These are phyloP conservation scores for Trichoderma hamatum DNA, from an alignment of 2,329 filamentous ascomycete species.

Conservation along the genomic window DNA sequence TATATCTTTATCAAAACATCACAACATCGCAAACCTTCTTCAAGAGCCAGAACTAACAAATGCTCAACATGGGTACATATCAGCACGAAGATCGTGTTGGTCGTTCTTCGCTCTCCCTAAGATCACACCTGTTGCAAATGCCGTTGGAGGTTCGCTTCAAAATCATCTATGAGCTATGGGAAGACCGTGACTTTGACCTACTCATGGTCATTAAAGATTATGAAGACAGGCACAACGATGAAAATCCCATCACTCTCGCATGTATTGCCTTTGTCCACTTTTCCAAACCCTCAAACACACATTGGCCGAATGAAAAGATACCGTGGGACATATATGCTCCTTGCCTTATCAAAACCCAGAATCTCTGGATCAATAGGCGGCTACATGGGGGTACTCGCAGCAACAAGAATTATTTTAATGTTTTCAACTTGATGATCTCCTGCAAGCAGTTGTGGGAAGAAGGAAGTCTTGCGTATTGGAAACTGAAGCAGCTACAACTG, in stretches of 20 bases:
- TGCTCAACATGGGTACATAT: neutral
- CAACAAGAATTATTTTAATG: neutral
- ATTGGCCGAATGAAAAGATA: conserved; percentile 3
- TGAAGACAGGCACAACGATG: conserved; percentile 5
- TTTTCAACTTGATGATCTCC: conserved; percentile 12
- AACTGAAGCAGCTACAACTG: neutral
- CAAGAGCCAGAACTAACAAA: neutral
- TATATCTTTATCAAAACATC: neutral
- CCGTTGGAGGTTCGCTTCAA: conserved; percentile 17
- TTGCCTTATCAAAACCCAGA: conserved; percentile 5
- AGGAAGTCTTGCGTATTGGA: conserved; percentile 11
- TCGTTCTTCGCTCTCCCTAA: neutral
- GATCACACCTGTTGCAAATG: conserved; percentile 3
- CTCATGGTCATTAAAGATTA: conserved; percentile 21
- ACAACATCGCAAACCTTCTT: neutral
- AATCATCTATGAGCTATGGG: conserved; percentile 12
- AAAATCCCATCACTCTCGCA: conserved; percentile 9
- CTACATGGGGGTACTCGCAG: neutral
- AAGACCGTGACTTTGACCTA: neutral
- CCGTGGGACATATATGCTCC: conserved; percentile 10
- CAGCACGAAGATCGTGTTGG: neutral
- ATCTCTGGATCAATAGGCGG: neutral
- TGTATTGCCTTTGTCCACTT: conserved; percentile 13
- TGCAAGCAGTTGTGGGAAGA: conserved; percentile 19
- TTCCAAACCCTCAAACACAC: neutral